Evolutionary conservation across 768 basidiomycete species (phyloP), one percentile per base, ranked within the genome.

Genomic region (Fistulinella prunicolor): DNA sequence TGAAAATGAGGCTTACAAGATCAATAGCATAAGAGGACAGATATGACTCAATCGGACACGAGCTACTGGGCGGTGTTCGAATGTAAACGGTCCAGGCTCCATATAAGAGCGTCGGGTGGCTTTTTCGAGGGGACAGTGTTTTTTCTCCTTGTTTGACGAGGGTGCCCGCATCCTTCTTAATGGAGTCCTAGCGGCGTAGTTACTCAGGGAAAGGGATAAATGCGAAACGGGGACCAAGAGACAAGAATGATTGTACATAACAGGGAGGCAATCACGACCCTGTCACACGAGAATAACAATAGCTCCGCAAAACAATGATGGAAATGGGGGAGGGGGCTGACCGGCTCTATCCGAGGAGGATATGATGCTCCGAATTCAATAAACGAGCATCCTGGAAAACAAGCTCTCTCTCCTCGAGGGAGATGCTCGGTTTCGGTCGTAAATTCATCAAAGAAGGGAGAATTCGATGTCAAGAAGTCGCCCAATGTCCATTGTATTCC

Each of bases 221-320:
- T 48, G 40, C 36, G 40, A 32, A 32, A 32, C 30, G 26, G 26
- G 26, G 10, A 28, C 10, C 26, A 35, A 30, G 13, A 7, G 37
- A 46, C 43, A 34, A 47, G 38, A 51, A 43, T 32, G 43, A 34
- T 14, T 32, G 30, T 6, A 32, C 13, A 32, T 14, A 17, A 46
- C 24, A 13, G 35, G 7, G 29, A 45, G 35, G 24, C 6, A 30
- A 42, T 17, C 24, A 29, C 32, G 23, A 17, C 9, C 19, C 21
- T 20, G 10, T 35, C 38, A 29, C 23, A 28, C 44, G 14, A 42
- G 39, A 50, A 50, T 38, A 51, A 9, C 29, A 8, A 32, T 32
- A 32, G 30, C 13, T 14, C 30, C 30, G 30, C 30, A 32, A 6
- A 14, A 14, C 30, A 3, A 32, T 14, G 7, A 16, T 21, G 37